Evolutionary conservation across 345 rosid genomes (phyloP).

Genomic region (Reutealis trisperma): DNA sequence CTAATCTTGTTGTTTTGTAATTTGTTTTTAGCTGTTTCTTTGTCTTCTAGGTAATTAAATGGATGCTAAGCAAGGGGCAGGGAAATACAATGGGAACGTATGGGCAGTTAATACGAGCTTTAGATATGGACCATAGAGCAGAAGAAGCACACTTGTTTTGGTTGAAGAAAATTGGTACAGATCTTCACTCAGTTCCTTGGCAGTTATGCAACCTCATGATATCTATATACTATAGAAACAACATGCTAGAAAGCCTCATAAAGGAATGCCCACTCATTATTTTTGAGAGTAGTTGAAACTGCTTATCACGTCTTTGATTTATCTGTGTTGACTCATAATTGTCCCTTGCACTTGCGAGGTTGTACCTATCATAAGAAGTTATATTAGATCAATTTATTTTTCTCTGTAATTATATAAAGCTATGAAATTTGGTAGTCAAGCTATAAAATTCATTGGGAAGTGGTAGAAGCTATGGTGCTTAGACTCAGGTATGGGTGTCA

Average conservation of each 20-base stretch:
- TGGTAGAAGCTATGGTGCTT: no score
- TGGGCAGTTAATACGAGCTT: no score
- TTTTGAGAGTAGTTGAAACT: slow-evolving; percentile 3
- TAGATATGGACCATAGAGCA: slow-evolving; percentile 88
- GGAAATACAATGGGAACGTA: slow-evolving; percentile 88
- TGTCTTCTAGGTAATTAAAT: slow-evolving; percentile 71
- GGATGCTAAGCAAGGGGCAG: slow-evolving; percentile 99
- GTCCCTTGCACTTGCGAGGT: neutral
- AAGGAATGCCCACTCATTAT: slow-evolving; percentile 71
- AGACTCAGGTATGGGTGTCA: no score
- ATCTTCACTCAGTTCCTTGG: no score
- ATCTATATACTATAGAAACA: slow-evolving; percentile 75
- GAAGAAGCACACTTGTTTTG: no score
- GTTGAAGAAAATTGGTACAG: no score
- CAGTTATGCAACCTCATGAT: slow-evolving; percentile 71
- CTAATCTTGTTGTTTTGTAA: neutral
- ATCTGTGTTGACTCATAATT: neutral
- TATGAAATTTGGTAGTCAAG: no score
- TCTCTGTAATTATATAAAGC: no score
- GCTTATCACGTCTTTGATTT: neutral
- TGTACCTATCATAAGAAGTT: neutral
- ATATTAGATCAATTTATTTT: no score
- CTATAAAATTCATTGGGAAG: no score
- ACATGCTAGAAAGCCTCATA: slow-evolving; percentile 68
- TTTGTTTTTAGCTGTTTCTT: neutral